Percentiles rank a stretch among this genome's conserved stretches.
Conservation (phyloP, 768 basidiomycete genomes). For the Mycena latifolia region DNA sequence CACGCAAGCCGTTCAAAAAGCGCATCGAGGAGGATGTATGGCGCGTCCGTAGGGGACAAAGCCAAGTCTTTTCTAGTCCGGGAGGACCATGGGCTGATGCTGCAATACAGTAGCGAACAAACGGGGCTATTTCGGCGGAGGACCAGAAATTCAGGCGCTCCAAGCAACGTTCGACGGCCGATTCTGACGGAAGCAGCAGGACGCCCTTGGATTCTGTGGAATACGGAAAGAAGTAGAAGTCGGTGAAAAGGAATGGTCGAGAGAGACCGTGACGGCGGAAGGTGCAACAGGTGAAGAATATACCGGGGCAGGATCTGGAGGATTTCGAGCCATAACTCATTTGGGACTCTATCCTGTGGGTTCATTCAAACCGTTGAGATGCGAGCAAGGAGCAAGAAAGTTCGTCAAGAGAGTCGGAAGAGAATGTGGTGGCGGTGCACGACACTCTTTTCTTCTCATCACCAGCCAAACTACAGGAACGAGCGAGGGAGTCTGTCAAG, state of each 20-base stretch:
- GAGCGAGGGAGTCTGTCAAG: too few relatives aligned
- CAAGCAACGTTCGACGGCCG: not conserved
- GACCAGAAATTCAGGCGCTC: constrained; percentile 11
- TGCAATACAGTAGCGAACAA: constrained; percentile 3
- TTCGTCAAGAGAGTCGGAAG: too few relatives aligned
- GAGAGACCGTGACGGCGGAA: not conserved
- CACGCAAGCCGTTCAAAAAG: not conserved
- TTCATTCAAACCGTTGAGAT: not conserved
- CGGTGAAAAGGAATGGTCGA: constrained; percentile 3
- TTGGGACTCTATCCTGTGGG: not conserved
- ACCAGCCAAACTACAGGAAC: too few relatives aligned
- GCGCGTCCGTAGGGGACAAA: not conserved
- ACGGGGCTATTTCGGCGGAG: constrained; percentile 13
- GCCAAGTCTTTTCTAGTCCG: not conserved
- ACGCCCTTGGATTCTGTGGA: not conserved
- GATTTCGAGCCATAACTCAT: constrained; percentile 5
- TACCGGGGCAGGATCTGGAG: not conserved
- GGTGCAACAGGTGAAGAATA: constrained; percentile 5
- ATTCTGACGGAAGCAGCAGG: not conserved
- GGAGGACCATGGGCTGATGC: not conserved
- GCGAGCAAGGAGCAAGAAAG: too few relatives aligned
- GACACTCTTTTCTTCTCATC: too few relatives aligned
- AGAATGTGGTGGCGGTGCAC: too few relatives aligned
- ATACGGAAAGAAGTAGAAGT: constrained; percentile 4
- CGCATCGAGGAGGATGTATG: constrained; percentile 12